phyloP scores from a whole-genome alignment of 2,329 filamentous ascomycete species.

The Zymoseptoria tritici region DNA sequence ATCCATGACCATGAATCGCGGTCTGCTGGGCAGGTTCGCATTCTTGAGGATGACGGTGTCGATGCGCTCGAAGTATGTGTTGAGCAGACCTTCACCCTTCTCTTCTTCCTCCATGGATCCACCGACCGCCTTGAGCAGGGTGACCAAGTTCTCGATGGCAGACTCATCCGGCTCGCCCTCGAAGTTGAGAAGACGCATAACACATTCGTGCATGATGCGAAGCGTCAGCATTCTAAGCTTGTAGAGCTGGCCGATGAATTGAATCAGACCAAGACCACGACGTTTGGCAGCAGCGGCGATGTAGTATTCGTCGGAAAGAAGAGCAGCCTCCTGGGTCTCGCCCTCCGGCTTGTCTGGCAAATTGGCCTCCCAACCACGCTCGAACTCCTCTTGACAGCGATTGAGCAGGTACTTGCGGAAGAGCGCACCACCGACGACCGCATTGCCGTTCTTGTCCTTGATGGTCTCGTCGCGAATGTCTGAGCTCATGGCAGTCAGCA shows the following conservation, averaged over 20 bases:
- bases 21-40: slow-evolving; percentile 68
- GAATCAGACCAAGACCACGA: slow-evolving; percentile 91
- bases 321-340: slow-evolving; percentile 61
- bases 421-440: slow-evolving; percentile 84
- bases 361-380: slow-evolving; percentile 92
- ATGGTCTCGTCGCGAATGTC: slow-evolving; percentile 96
- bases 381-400: slow-evolving; percentile 96
- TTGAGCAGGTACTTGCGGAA: slow-evolving; percentile 99
- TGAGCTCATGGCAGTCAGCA: slow-evolving; percentile 89
- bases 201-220: slow-evolving; percentile 99
- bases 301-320: slow-evolving; percentile 97
- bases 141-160: slow-evolving; percentile 90
- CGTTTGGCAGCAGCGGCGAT: slow-evolving; percentile 87
- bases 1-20: slow-evolving; percentile 96
- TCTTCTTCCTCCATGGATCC: slow-evolving; percentile 70
- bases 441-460: slow-evolving; percentile 77
- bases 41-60: slow-evolving; percentile 71
- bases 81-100: slow-evolving; percentile 79
- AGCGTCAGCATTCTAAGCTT: slow-evolving; percentile 98
- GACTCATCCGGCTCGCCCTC: slow-evolving; percentile 88
- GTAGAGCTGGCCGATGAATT: slow-evolving; percentile 98
- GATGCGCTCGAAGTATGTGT: slow-evolving; percentile 88
- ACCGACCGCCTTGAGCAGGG: slow-evolving; percentile 87
- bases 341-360: slow-evolving; percentile 72
- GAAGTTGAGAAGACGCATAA: slow-evolving; percentile 93